Evolutionary conservation across 2,329 filamentous ascomycete species (phyloP), one percentile per base, ranked within the genome.

Genomic region (Talaromyces sp.): DNA sequence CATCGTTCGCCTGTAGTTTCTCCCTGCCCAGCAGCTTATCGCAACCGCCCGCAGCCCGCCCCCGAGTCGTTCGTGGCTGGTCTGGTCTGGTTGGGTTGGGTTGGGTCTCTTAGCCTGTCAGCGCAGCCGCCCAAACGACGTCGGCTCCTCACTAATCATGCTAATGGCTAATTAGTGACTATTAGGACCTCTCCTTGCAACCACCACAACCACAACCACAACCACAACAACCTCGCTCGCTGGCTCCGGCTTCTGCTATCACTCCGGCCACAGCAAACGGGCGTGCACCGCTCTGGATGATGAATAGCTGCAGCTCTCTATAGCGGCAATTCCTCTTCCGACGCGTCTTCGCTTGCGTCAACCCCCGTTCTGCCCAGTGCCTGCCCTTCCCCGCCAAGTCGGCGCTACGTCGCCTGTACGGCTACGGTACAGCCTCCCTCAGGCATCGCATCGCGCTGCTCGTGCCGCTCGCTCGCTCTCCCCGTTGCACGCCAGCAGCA

Each of bases 301-400:
- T 68, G 66, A 66, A 59, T 62, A 53, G 56, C 62, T 62, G 62
- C 58, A 58, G 62, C 54, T 63, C 53, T 61, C 57, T 52, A 25
- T 65, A 64, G 60, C 59, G 61, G 57, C 65, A 62, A 63, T 63
- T 65, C 62, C 30, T 58, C 59, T 55, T 62, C 62, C 30, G 39
- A 62, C 59, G 59, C 59, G 25, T 61, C 54, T 52, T 63, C 57
- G 59, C 60, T 63, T 64, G 65, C 64, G 61, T 65, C 65, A 63
- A 57, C 64, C 49, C 15, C 56, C 49, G 28, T 53, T 51, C 56
- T 51, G 17, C n/a, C 27, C 27, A 28, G 28, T 33, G 10, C 30
- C 30, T 30, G 49, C 60, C 60, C 60, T 57, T 54, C 60, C 52
- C 56, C 58, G 19, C 47, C 56, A 55, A 36, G 51, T 58, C 32